These are phyloP conservation scores for Exidia glandulosa DNA, from an alignment of 768 basidiomycete genomes.

Conservation along the genomic window DNA sequence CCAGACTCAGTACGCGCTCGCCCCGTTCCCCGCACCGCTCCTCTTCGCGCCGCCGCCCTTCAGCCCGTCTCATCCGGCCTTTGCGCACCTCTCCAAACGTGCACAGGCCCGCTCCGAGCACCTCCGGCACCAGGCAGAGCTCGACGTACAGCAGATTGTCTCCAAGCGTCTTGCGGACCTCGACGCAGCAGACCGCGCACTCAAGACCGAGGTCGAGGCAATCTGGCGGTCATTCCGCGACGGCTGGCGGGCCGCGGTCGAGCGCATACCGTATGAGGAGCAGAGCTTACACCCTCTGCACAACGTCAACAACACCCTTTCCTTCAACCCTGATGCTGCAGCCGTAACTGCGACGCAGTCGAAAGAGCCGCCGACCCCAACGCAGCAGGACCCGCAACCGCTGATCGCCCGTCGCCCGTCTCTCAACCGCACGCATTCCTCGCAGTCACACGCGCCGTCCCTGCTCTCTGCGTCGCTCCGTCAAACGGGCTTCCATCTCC, in stretches of 20 bases:
- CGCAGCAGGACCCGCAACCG: background rate
- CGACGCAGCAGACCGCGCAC: slow-evolving; percentile 38
- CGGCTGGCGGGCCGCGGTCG: slow-evolving; percentile 13
- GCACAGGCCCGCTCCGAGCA: slow-evolving; percentile 45
- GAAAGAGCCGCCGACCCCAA: background rate
- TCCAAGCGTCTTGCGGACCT: slow-evolving; percentile 45
- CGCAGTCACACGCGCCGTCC: background rate
- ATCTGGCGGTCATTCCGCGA: slow-evolving; percentile 53
- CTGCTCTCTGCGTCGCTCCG: background rate
- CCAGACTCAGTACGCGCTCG: background rate
- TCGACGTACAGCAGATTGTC: slow-evolving; percentile 41
- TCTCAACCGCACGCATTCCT: background rate
- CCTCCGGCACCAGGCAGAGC: slow-evolving; percentile 47
- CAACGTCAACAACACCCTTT: background rate
- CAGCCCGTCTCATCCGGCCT: slow-evolving; percentile 62
- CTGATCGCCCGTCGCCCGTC: background rate
- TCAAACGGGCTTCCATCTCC: background rate
- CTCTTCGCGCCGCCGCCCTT: slow-evolving; percentile 70
- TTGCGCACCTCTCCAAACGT: slow-evolving; percentile 48
- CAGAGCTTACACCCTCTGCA: background rate
- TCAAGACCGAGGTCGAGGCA: slow-evolving; percentile 46
- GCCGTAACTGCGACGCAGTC: too few species aligned
- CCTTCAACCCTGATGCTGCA: too few species aligned
- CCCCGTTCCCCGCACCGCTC: slow-evolving; percentile 22
- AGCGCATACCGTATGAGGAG: background rate